phyloP scores from a whole-genome alignment of 352 stramenopile genomes.

The Stramenopiles sp. region DNA sequence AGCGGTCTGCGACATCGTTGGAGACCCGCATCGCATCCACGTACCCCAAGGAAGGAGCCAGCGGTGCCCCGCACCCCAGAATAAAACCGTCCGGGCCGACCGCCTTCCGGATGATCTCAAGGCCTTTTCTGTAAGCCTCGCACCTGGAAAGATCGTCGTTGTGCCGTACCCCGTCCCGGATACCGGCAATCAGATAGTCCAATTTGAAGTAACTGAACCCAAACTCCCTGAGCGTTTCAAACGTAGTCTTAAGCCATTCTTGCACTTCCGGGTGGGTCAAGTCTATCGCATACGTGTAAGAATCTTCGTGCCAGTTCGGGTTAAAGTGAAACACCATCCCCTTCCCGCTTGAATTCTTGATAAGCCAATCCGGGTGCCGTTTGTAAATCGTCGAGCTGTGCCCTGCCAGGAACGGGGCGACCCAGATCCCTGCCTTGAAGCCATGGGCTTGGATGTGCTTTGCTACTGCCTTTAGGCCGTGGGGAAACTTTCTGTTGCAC shows the following conservation, averaged over 20 bases:
- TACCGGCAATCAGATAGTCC: slow-evolving; percentile 50
- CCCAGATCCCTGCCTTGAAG: slow-evolving; percentile 44
- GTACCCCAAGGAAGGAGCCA: slow-evolving; percentile 37
- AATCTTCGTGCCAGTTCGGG: slow-evolving; percentile 53
- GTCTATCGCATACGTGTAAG: slow-evolving; percentile 52
- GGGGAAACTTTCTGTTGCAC: slow-evolving; percentile 36
- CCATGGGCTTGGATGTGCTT: slow-evolving; percentile 28
- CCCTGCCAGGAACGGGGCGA: slow-evolving; percentile 43
- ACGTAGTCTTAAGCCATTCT: slow-evolving; percentile 34
- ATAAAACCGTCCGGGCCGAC: too few relatives aligned
- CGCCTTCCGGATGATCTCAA: slow-evolving; percentile 41
- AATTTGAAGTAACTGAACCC: slow-evolving; percentile 46
- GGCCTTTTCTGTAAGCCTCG: slow-evolving; percentile 38
- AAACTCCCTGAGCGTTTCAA: slow-evolving; percentile 38
- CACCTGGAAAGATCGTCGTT: slow-evolving; percentile 38
- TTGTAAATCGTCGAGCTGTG: slow-evolving; percentile 36
- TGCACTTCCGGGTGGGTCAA: slow-evolving; percentile 39
- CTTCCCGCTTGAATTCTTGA: slow-evolving; percentile 31
- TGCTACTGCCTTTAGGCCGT: slow-evolving; percentile 33
- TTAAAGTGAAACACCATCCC: slow-evolving; percentile 31
- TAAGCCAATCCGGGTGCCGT: slow-evolving; percentile 48
- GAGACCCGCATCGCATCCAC: slow-evolving; percentile 44
- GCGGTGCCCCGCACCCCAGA: slow-evolving; percentile 46
- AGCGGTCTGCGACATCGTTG: slow-evolving; percentile 43
- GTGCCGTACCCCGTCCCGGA: slow-evolving; percentile 38